phyloP scores from a whole-genome alignment of 2,329 filamentous ascomycete species.

The Phialocephala subalpina region DNA sequence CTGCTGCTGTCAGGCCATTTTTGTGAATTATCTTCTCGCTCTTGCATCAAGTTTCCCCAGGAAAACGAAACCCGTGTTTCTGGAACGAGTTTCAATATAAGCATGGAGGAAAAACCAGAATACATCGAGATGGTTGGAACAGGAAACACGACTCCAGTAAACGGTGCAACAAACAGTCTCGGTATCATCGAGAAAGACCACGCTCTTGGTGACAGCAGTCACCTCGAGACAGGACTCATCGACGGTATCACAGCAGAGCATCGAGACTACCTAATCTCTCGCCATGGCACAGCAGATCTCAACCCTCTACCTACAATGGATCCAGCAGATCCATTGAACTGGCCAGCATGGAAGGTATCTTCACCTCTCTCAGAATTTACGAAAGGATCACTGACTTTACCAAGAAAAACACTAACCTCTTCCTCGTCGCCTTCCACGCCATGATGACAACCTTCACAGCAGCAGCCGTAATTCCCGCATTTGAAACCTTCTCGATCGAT shows the following conservation, averaged over 20 bases:
- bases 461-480: constrained; percentile 58
- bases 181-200: neutral
- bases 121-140: neutral
- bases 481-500: constrained; percentile 55
- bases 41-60: neutral
- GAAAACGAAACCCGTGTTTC: neutral
- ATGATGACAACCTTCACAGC: constrained; percentile 61
- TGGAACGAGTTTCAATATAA: neutral
- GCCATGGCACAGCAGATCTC: constrained; percentile 60
- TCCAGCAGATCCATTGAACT: constrained; percentile 61
- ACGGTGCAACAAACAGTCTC: neutral
- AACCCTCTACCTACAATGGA: constrained; percentile 58
- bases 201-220: constrained; percentile 1
- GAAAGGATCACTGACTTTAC: neutral
- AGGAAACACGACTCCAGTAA: neutral
- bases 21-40: neutral
- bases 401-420: constrained; percentile 57
- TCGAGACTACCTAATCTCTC: constrained; percentile 55
- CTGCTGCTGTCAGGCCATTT: neutral
- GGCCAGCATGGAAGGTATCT: constrained; percentile 57
- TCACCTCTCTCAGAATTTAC: neutral
- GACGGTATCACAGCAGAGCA: constrained; percentile 42
- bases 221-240: constrained; percentile 8
- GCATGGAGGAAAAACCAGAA: neutral
- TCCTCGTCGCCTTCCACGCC: constrained; percentile 60